Conservation (phyloP, 2,329 filamentous ascomycete species). For the Teratosphaeria destructans region DNA sequence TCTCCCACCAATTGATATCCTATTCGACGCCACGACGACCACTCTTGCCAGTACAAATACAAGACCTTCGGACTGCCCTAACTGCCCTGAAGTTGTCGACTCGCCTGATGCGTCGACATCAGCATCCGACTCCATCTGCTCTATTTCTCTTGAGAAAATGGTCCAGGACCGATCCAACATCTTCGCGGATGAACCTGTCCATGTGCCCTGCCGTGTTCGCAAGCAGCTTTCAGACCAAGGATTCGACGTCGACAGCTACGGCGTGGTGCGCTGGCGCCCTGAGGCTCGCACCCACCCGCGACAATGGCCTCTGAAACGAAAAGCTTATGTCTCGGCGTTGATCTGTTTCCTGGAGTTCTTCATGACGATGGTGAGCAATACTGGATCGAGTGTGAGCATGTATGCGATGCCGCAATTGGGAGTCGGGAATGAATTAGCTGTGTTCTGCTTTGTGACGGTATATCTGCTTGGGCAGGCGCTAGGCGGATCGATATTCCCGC, state of each 20-base stretch:
- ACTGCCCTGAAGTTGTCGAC: neutral
- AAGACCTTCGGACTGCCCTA: neutral
- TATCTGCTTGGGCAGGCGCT: constrained; percentile 30
- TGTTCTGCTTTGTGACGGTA: constrained; percentile 7
- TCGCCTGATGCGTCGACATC: neutral
- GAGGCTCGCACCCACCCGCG: constrained; percentile 7
- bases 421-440: constrained; percentile 1
- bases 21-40: neutral
- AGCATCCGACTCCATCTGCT: neutral
- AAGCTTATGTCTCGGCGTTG: constrained; percentile 10
- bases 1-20: neutral
- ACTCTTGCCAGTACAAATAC: neutral
- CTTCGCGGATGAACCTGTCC: neutral
- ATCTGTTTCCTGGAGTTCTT: constrained; percentile 16
- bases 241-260: constrained; percentile 8
- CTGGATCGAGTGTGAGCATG: constrained; percentile 5
- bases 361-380: constrained; percentile 10
- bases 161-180: neutral
- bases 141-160: neutral
- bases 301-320: constrained; percentile 8
- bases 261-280: constrained; percentile 9
- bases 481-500: constrained; percentile 30
- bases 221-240: constrained; percentile 5
- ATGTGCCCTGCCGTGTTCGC: constrained; percentile 6
- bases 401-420: constrained; percentile 1